Conservation (phyloP, 73 alveolate genomes). For the Effrenium voratum region DNA sequence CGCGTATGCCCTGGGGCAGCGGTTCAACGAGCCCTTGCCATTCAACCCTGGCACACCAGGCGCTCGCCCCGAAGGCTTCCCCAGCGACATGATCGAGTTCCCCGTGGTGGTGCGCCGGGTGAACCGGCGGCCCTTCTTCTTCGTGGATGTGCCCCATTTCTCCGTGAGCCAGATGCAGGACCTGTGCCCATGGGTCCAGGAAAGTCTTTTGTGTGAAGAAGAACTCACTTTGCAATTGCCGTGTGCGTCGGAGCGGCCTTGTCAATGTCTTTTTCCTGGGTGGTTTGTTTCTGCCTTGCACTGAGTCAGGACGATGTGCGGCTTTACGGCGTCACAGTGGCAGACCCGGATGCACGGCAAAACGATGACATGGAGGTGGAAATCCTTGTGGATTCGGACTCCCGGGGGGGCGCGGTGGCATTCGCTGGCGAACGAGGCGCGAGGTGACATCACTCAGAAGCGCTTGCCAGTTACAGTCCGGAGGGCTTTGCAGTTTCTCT, state of each 20-base stretch:
- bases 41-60: neutral
- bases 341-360: conserved; percentile 58
- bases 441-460: neutral
- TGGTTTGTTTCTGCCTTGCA: conserved; percentile 28
- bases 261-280: no score
- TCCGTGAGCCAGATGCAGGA: conserved; percentile 68
- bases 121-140: conserved; percentile 61
- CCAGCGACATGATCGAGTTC: conserved; percentile 40
- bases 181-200: no score
- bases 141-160: conserved; percentile 41
- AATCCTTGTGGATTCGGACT: conserved; percentile 30
- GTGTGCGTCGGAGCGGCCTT: no score
- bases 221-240: no score
- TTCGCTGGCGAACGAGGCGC: neutral
- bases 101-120: conserved; percentile 71
- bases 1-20: conserved; percentile 52
- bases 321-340: conserved; percentile 54
- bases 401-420: conserved; percentile 35
- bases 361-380: conserved; percentile 45
- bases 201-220: no score
- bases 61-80: no score
- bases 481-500: no score
- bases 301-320: conserved; percentile 48
- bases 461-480: no score
- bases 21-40: conserved; percentile 84